Percentiles rank a stretch among this genome's conserved stretches.
phyloP scores from a whole-genome alignment of 306 rosid species.

The Inga oerstediana region DNA sequence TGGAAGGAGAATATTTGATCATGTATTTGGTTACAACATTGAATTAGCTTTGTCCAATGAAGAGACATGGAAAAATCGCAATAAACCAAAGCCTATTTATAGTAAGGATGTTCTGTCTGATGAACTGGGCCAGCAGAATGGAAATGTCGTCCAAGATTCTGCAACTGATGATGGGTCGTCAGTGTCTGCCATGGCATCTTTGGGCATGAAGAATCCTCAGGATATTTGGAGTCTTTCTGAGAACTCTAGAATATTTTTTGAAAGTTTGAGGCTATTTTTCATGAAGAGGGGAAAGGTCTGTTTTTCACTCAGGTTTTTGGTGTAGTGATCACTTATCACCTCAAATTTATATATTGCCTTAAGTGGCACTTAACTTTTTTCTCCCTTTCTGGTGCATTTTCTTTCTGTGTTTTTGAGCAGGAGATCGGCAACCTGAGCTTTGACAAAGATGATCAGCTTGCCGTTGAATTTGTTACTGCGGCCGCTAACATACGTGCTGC shows the following conservation, averaged over 20 bases:
- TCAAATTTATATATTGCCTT: constrained; percentile 7
- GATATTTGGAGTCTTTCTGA: constrained; percentile 92
- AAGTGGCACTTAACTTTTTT: not conserved
- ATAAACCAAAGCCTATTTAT: constrained; percentile 84
- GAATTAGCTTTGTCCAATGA: constrained; percentile 87
- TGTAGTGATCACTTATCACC: constrained; percentile 9
- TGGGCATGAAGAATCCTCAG: constrained; percentile 98
- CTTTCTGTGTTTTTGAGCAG: constrained; percentile 46
- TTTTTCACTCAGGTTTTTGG: constrained; percentile 27
- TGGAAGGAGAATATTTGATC: constrained; percentile 91
- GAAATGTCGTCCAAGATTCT: constrained; percentile 52
- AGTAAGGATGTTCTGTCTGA: constrained; percentile 67
- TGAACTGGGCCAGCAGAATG: constrained; percentile 69
- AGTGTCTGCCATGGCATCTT: constrained; percentile 85
- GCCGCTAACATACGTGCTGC: constrained; percentile 95
- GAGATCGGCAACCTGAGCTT: constrained; percentile 87
- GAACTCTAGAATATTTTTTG: constrained; percentile 79
- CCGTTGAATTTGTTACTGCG: constrained; percentile 96
- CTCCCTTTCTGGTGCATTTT: not conserved
- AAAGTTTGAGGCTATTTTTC: constrained; percentile 80
- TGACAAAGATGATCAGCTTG: constrained; percentile 98
- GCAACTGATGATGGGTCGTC: constrained; percentile 49
- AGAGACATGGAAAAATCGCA: constrained; percentile 97
- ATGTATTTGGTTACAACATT: constrained; percentile 94
- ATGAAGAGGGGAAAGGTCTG: constrained; percentile 78